Evolutionary conservation across 805 yeast species (phyloP).

Genomic region (Candida jianshihensis): DNA sequence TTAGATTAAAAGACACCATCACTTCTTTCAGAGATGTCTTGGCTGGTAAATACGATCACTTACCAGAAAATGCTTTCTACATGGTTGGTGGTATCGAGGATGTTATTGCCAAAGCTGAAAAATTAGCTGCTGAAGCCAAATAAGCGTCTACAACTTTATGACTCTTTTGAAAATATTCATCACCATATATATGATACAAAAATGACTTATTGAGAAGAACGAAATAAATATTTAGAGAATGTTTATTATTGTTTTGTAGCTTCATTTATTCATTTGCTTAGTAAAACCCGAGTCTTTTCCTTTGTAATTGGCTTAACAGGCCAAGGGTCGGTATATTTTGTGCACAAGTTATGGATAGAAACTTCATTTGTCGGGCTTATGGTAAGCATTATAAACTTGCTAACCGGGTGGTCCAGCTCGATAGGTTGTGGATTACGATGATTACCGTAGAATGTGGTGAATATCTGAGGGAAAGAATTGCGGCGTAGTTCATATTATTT

Average conservation of each 20-base stretch:
- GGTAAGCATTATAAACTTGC: too few species aligned
- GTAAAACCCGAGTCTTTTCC: too few species aligned
- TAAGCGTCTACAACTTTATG: conserved; percentile 24
- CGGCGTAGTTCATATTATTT: too few species aligned
- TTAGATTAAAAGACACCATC: conserved; percentile 92
- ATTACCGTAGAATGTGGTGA: too few species aligned
- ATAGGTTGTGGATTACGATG: too few species aligned
- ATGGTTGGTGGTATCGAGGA: conserved; percentile 99
- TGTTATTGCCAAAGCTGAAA: conserved; percentile 97
- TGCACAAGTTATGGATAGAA: too few species aligned
- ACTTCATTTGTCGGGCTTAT: too few species aligned
- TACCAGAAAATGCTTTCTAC: conserved; percentile 99
- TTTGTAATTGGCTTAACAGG: not conserved
- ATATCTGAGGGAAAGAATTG: too few species aligned
- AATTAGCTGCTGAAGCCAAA: conserved; percentile 90
- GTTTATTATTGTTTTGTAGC: conserved; percentile 4
- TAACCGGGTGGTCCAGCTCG: too few species aligned
- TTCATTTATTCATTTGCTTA: not conserved
- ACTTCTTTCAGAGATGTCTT: conserved; percentile 93
- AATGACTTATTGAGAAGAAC: conserved; percentile 1
- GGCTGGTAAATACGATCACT: conserved; percentile 97
- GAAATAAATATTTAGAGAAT: conserved; percentile 14
- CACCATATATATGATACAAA: conserved; percentile 1
- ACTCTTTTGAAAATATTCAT: conserved; percentile 2
- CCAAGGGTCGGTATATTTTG: too few species aligned